Conservation (phyloP, 352 stramenopile genomes). For the Phytophthora brassicae region DNA sequence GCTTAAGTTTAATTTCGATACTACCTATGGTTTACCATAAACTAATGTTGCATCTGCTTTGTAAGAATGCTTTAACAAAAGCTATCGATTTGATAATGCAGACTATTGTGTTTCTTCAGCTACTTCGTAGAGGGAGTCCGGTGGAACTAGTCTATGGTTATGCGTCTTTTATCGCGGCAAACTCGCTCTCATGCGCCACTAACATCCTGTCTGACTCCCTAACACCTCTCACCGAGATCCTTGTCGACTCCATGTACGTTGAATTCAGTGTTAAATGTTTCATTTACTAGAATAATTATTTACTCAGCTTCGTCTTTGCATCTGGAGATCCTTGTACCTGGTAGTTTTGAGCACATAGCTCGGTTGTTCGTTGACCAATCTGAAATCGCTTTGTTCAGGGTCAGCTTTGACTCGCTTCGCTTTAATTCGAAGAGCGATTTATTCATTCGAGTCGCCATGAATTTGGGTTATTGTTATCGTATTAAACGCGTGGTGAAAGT, state of each 20-base stretch:
- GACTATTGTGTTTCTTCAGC: slow-evolving; percentile 11
- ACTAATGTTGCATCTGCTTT: neutral
- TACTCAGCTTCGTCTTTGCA: slow-evolving; percentile 32
- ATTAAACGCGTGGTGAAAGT: slow-evolving; percentile 27
- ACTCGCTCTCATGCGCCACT: slow-evolving; percentile 13
- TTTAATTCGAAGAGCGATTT: slow-evolving; percentile 26
- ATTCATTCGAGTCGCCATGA: slow-evolving; percentile 29
- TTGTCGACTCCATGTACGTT: slow-evolving; percentile 31
- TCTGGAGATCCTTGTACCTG: slow-evolving; percentile 15
- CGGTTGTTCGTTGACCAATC: slow-evolving; percentile 20
- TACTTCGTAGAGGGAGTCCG: slow-evolving; percentile 17
- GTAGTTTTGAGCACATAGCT: slow-evolving; percentile 33
- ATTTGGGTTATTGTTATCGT: slow-evolving; percentile 33
- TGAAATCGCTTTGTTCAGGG: slow-evolving; percentile 28
- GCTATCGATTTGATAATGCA: slow-evolving; percentile 19
- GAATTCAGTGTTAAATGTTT: neutral
- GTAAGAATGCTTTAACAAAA: slow-evolving; percentile 24
- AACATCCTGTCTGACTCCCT: slow-evolving; percentile 17
- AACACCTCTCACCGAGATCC: slow-evolving; percentile 29
- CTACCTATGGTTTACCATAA: neutral
- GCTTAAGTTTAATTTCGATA: neutral
- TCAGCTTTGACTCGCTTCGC: slow-evolving; percentile 38
- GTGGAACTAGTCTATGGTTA: slow-evolving; percentile 10
- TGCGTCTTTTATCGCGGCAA: slow-evolving; percentile 3
- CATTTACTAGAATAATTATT: neutral